Conservation (phyloP, 768 basidiomycete genomes). For the Auricularia cornea region DNA sequence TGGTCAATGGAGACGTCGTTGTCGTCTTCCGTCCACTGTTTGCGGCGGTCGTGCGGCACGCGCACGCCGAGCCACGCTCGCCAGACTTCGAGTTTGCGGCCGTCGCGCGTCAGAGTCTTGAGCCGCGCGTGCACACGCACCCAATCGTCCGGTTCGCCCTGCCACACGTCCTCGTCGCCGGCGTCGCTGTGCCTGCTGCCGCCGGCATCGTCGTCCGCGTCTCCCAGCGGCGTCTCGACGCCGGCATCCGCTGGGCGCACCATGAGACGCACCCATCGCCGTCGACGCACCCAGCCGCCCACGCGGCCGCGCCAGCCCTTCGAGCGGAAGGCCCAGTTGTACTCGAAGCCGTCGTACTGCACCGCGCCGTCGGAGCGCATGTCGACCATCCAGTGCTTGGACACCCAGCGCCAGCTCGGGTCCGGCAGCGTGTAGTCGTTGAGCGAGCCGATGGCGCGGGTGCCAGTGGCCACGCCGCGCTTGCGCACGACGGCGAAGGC, state of each 20-base stretch:
- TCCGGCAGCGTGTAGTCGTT: conserved; percentile 66
- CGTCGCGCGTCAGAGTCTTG: conserved; percentile 50
- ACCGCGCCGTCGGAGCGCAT: conserved; percentile 77
- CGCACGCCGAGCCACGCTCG: conserved; percentile 52
- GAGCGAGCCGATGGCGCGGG: conserved; percentile 38
- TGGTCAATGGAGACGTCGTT: conserved; percentile 11
- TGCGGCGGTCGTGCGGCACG: conserved; percentile 18
- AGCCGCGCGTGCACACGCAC: conserved; percentile 44
- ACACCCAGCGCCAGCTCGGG: conserved; percentile 76
- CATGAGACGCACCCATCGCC: conserved; percentile 83
- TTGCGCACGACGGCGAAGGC: conserved; percentile 55
- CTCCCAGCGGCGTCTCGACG: conserved; percentile 5
- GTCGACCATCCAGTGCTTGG: conserved; percentile 77
- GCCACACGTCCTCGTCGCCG: conserved; percentile 35
- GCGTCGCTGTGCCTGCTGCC: neutral
- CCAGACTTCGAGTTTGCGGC: conserved; percentile 72
- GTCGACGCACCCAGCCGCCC: conserved; percentile 67
- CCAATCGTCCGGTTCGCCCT: conserved; percentile 53
- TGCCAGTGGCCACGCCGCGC: conserved; percentile 18
- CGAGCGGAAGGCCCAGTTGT: conserved; percentile 68
- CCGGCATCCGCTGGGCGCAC: conserved; percentile 45
- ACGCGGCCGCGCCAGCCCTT: conserved; percentile 58
- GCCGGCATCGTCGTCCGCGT: neutral
- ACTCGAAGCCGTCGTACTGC: conserved; percentile 79
- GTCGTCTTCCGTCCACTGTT: conserved; percentile 42